These are phyloP conservation scores for Chloris gayana DNA, from an alignment of 176 grass and related monocot species.

Conservation along the genomic window DNA sequence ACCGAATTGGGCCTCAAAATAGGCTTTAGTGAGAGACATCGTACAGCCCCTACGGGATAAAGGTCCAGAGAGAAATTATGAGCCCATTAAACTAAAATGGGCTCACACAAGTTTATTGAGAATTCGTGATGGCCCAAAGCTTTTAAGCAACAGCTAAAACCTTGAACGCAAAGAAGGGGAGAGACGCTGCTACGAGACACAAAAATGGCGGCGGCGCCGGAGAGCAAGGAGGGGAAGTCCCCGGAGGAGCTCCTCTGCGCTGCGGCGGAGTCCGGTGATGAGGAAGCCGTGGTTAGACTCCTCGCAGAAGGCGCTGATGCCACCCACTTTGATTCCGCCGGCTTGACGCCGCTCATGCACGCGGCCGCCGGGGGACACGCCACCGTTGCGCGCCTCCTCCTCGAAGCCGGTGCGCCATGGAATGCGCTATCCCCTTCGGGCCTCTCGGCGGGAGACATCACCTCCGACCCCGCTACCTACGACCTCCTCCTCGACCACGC, in stretches of 20 bases:
- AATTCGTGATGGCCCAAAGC: not conserved
- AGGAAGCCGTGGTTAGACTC: slow-evolving; percentile 38
- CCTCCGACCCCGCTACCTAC: slow-evolving; percentile 62
- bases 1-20: not conserved
- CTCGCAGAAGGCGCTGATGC: slow-evolving; percentile 57
- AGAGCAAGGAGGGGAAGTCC: slow-evolving; percentile 44
- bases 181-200: not conserved
- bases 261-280: slow-evolving; percentile 53
- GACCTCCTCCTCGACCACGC: slow-evolving; percentile 83
- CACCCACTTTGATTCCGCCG: slow-evolving; percentile 65
- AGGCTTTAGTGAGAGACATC: not conserved
- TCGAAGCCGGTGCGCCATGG: slow-evolving; percentile 81
- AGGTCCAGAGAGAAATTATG: not conserved
- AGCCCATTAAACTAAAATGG: not conserved
- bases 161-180: too few relatives aligned
- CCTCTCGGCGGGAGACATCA: slow-evolving; percentile 68
- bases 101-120: too few relatives aligned
- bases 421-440: slow-evolving; percentile 68
- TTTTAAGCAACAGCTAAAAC: not conserved
- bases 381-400: slow-evolving; percentile 52
- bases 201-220: slow-evolving; percentile 67
- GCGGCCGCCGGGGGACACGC: slow-evolving; percentile 65
- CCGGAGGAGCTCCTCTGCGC: slow-evolving; percentile 75
- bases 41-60: not conserved
- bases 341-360: slow-evolving; percentile 81